These are phyloP conservation scores for Fusarium continuum DNA, from an alignment of 2,329 filamentous ascomycete species.

Conservation along the genomic window DNA sequence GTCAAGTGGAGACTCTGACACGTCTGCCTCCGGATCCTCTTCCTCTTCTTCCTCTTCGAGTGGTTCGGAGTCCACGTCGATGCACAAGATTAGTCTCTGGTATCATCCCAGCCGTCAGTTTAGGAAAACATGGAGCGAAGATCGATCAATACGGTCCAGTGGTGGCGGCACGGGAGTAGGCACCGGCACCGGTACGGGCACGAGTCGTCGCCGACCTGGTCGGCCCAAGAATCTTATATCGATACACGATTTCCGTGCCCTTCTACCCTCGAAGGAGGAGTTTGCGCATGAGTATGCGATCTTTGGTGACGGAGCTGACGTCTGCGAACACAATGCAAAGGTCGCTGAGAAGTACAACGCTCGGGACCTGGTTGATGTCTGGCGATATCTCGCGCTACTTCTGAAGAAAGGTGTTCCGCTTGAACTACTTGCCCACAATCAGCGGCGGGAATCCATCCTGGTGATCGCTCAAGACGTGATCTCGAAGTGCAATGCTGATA, in stretches of 20 bases:
- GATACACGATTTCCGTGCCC: slow-evolving; percentile 73
- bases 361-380: slow-evolving; percentile 79
- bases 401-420: slow-evolving; percentile 80
- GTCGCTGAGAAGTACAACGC: slow-evolving; percentile 78
- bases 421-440: slow-evolving; percentile 65
- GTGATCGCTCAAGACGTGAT: slow-evolving; percentile 74
- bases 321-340: slow-evolving; percentile 84
- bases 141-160: slow-evolving; percentile 66
- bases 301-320: slow-evolving; percentile 81
- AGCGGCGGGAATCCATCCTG: slow-evolving; percentile 68
- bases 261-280: slow-evolving; percentile 80
- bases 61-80: slow-evolving; percentile 70
- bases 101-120: slow-evolving; percentile 63
- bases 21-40: slow-evolving; percentile 59
- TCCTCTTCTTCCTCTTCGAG: slow-evolving; percentile 65
- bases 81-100: slow-evolving; percentile 67
- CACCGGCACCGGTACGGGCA: slow-evolving; percentile 61
- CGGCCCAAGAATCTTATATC: slow-evolving; percentile 75
- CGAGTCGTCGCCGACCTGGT: slow-evolving; percentile 58
- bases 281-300: slow-evolving; percentile 84
- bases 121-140: slow-evolving; percentile 65
- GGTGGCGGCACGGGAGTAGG: slow-evolving; percentile 64
- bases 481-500: slow-evolving; percentile 45
- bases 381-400: slow-evolving; percentile 82
- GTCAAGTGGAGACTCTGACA: slow-evolving; percentile 61